Percentiles rank a stretch among this genome's conserved stretches.
Conservation (phyloP, 2,329 filamentous ascomycete genomes). For the Epichloe aotearoae region DNA sequence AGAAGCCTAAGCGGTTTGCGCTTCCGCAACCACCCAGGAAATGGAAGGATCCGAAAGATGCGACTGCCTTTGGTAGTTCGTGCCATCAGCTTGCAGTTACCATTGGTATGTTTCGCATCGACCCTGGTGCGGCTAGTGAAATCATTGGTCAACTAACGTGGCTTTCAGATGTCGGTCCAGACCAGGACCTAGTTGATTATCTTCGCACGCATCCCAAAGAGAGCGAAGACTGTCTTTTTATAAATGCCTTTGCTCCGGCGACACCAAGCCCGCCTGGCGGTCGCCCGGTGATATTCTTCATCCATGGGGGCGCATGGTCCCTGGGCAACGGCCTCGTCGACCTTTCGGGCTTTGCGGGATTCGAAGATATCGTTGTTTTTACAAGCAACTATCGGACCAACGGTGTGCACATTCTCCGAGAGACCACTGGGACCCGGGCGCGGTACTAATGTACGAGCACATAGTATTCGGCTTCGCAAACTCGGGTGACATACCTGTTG, state of each 20-base stretch:
- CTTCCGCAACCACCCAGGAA: slow-evolving; percentile 5
- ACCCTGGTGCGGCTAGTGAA: no score
- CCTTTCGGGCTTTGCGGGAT: slow-evolving; percentile 13
- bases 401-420: slow-evolving; percentile 1
- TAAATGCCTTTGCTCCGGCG: slow-evolving; percentile 16
- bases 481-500: slow-evolving; percentile 22
- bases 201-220: slow-evolving; percentile 10
- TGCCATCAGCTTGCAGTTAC: slow-evolving; percentile 10
- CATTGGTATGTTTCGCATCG: slow-evolving; percentile 4
- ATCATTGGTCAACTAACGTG: background rate
- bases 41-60: slow-evolving; percentile 8
- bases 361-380: slow-evolving; percentile 16
- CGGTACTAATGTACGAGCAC: background rate
- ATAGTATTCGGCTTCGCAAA: slow-evolving; percentile 30
- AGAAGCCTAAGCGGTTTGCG: slow-evolving; percentile 9
- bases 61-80: slow-evolving; percentile 8
- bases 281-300: slow-evolving; percentile 13
- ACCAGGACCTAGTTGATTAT: slow-evolving; percentile 9
- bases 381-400: slow-evolving; percentile 16
- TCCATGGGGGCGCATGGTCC: slow-evolving; percentile 14
- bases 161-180: slow-evolving; percentile 9
- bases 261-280: slow-evolving; percentile 2
- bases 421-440: no score
- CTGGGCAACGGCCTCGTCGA: slow-evolving; percentile 12
- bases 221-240: slow-evolving; percentile 16